Evolutionary conservation across 495 filamentous ascomycete species (phyloP).

Genomic region (Aspergillus diversus): DNA sequence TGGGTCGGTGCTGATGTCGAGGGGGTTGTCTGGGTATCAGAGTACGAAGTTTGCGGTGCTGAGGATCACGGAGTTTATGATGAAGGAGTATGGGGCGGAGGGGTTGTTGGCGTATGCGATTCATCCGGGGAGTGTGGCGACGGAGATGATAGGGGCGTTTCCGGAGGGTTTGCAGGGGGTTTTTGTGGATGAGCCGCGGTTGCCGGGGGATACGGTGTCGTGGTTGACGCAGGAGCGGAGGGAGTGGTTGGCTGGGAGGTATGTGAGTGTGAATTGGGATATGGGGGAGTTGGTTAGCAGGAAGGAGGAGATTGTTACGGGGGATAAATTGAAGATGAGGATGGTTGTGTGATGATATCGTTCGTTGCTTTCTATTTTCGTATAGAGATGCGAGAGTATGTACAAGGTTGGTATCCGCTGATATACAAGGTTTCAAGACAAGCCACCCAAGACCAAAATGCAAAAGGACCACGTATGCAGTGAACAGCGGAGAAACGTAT

Average conservation of each 20-base stretch:
- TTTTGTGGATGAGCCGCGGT: constrained; percentile 35
- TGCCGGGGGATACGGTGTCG: constrained; percentile 41
- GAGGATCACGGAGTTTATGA: constrained; percentile 47
- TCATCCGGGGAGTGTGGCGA: constrained; percentile 49
- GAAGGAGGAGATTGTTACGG: constrained; percentile 47
- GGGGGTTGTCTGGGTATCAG: constrained; percentile 38
- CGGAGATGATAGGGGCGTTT: constrained; percentile 26
- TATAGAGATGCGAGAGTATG: neutral
- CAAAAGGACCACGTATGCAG: neutral
- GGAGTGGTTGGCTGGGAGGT: constrained; percentile 45
- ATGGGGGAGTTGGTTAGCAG: constrained; percentile 49
- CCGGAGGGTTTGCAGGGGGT: neutral
- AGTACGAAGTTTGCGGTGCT: constrained; percentile 43
- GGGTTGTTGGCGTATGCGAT: constrained; percentile 44
- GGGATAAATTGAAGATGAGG: constrained; percentile 48
- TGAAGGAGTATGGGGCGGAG: constrained; percentile 42
- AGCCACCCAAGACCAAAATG: neutral
- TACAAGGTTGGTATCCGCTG: neutral
- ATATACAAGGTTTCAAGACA: neutral
- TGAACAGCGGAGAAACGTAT: neutral
- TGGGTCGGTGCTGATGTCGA: constrained; percentile 27
- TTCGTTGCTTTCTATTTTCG: too few species aligned
- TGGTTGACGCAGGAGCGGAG: constrained; percentile 39
- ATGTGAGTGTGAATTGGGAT: constrained; percentile 47
- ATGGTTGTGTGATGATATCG: constrained; percentile 28